phyloP scores from a whole-genome alignment of 2,329 filamentous ascomycete genomes.

The Eutypella sp. region DNA sequence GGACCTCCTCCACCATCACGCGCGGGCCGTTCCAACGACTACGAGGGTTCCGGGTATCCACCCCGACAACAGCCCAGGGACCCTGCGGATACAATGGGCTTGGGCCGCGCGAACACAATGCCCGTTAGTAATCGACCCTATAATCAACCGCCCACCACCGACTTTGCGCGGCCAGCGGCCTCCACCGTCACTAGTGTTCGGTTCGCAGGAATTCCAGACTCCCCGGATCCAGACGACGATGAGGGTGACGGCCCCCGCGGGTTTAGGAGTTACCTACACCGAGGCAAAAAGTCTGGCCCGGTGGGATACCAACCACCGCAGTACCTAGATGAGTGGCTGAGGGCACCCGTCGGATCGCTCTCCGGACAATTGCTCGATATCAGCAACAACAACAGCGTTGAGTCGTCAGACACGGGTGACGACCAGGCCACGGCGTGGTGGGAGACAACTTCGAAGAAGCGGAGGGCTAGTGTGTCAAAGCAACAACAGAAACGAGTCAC shows the following conservation, averaged over 20 bases:
- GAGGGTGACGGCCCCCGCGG: slow-evolving; percentile 16
- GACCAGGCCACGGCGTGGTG: slow-evolving; percentile 67
- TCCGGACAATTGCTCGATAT: slow-evolving; percentile 57
- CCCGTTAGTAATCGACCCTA: slow-evolving; percentile 11
- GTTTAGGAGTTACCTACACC: slow-evolving; percentile 22
- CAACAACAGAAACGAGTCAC: slow-evolving; percentile 50
- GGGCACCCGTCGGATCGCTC: slow-evolving; percentile 58
- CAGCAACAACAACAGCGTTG: slow-evolving; percentile 28
- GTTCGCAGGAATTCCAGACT: slow-evolving; percentile 27
- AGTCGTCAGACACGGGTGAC: slow-evolving; percentile 23
- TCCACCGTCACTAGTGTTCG: slow-evolving; percentile 15
- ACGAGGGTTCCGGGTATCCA: not conserved
- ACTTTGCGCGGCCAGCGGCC: not conserved
- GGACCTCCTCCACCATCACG: too few relatives aligned
- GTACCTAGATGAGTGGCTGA: slow-evolving; percentile 70
- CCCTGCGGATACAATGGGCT: not conserved
- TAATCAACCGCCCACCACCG: slow-evolving; percentile 4
- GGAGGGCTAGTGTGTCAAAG: slow-evolving; percentile 40
- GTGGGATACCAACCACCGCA: slow-evolving; percentile 54
- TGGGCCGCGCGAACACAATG: slow-evolving; percentile 18
- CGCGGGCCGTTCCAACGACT: not conserved
- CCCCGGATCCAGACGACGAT: slow-evolving; percentile 18
- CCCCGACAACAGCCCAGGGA: not conserved
- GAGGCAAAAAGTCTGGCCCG: slow-evolving; percentile 39
- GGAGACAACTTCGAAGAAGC: slow-evolving; percentile 53